Base-by-base conservation (phyloP, 441 rosid genomes). In the Gossypium lobatum region DNA sequence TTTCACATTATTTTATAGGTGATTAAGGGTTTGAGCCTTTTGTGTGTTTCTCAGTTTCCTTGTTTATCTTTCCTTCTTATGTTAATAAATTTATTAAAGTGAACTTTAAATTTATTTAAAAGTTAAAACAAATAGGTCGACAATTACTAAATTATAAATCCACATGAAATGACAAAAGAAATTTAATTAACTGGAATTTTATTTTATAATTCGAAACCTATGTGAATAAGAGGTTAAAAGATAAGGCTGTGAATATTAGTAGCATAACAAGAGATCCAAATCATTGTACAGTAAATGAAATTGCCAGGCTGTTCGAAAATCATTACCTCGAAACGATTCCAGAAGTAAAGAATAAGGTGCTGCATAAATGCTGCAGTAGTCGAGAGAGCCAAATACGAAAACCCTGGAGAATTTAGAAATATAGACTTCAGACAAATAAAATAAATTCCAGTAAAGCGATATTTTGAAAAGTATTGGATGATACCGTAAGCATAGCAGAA, bases 251-350 rank as follows among this genome's bases (percentile, higher is more conserved):
- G 57, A 52, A 16, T 52, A 52, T 52, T 52, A 16, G 57, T 8
- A 16, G 20, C 9, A 18, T 55, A 18, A 55, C 26, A 3, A 4
- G 67, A 60, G 26, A 61, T 8, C 46, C 58, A 1, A 61, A 63
- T 18, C 14, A 73, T 73, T 39, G 16, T 52, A 23, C 16, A 21
- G 9, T 52, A 57, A 52, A 26, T 6, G 34, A 70, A 63, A 3
- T 68, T n/a, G 26, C 7, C 13, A 31, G 52, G 26, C 63, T 73
- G 13, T 20, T 52, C 21, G 5, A 65, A 26, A 28, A 59, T 61
- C 31, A 6, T 75, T 84, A 95, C 99, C 99, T 95, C 98, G 46
- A 95, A 95, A 39, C 96, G 93, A 80, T 93, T 93, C 99, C 99
- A 95, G 81, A 95, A 95, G 85, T 95, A 95, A 17, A 95, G 81